phyloP scores from a whole-genome alignment of 2,329 filamentous ascomycete species.

The Penicillium hesseltinei region DNA sequence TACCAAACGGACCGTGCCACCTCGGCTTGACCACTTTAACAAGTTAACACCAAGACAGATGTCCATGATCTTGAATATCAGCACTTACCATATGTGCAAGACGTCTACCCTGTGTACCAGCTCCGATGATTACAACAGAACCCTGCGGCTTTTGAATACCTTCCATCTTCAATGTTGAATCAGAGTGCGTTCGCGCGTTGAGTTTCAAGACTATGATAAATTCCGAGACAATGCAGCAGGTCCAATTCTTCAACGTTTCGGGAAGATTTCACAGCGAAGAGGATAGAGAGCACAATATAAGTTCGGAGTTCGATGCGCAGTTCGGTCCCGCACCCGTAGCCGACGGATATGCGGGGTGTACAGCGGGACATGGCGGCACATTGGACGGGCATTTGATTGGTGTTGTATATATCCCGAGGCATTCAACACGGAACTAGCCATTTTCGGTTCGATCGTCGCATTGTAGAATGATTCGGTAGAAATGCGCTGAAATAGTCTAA shows the following conservation, averaged over 20 bases:
- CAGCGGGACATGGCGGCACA: background rate
- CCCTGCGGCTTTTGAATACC: background rate
- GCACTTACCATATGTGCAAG: slow-evolving; percentile 38
- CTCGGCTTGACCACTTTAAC: slow-evolving; percentile 36
- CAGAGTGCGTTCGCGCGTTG: no score
- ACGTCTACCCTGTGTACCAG: slow-evolving; percentile 38
- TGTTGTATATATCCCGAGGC: background rate
- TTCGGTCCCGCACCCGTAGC: background rate
- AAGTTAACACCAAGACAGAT: background rate
- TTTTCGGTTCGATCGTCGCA: background rate
- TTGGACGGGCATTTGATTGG: background rate
- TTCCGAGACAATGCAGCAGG: background rate
- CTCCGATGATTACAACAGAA: slow-evolving; percentile 24
- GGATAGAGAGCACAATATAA: background rate
- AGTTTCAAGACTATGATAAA: background rate
- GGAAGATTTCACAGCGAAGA: background rate
- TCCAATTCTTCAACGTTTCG: background rate
- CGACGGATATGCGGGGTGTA: background rate
- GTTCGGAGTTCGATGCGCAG: background rate
- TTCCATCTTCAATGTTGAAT: background rate
- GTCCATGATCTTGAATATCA: background rate
- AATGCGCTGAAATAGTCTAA: background rate
- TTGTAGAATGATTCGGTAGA: background rate
- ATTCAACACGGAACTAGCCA: no score
- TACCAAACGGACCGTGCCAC: slow-evolving; percentile 32